Evolutionary conservation across 2,329 filamentous ascomycete species (phyloP).

Genomic region (Raffaelea albimanens): DNA sequence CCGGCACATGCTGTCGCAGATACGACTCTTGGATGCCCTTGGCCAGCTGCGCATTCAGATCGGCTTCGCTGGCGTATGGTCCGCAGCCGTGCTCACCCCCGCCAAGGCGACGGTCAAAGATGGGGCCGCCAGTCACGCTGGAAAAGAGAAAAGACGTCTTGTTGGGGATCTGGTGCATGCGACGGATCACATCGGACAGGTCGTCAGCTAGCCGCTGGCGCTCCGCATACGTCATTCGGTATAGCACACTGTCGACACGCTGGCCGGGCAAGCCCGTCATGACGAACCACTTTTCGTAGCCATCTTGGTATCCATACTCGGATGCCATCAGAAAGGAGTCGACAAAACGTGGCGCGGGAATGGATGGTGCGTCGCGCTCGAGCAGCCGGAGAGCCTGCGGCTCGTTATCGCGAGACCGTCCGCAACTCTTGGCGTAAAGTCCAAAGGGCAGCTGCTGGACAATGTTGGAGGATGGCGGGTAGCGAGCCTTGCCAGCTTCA

Average conservation of each 20-base stretch:
- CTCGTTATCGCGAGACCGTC: background rate
- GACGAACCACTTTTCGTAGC: background rate
- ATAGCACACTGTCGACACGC: background rate
- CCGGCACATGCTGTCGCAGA: background rate
- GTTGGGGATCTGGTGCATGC: background rate
- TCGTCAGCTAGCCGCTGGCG: constrained; percentile 1
- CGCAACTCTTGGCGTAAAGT: constrained; percentile 1
- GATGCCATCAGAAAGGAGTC: background rate
- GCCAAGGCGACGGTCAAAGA: background rate
- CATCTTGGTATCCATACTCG: background rate
- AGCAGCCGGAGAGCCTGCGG: background rate
- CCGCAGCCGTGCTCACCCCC: background rate
- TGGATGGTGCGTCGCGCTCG: background rate
- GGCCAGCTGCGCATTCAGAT: constrained; percentile 1
- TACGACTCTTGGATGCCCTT: background rate
- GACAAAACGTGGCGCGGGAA: background rate
- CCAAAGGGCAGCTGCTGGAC: constrained; percentile 3
- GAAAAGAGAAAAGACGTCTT: background rate
- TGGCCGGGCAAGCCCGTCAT: constrained; percentile 1
- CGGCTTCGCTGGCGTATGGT: background rate
- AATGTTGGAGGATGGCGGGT: background rate
- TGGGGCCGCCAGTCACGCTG: background rate
- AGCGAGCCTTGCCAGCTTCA: background rate
- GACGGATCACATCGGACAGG: background rate
- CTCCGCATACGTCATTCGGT: constrained; percentile 2